Percentiles rank a stretch among this genome's conserved stretches.
phyloP scores from a whole-genome alignment of 1,284 basidiomycete genomes.

The Megacollybia platyphylla region DNA sequence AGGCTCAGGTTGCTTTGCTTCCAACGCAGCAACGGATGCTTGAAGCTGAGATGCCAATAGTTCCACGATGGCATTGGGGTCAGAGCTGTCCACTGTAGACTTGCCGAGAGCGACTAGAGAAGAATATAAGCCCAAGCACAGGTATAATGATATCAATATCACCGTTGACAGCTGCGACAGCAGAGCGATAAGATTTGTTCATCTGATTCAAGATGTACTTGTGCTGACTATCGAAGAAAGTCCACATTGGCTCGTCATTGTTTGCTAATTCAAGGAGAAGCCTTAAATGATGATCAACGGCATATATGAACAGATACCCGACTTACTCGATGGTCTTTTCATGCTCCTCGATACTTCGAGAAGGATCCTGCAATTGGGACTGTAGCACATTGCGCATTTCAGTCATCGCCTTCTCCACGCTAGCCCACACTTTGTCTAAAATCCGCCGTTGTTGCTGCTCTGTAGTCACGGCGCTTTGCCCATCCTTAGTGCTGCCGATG shows the following conservation, averaged over 20 bases:
- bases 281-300: constrained; percentile 24
- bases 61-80: constrained; percentile 24
- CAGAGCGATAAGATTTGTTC: constrained; percentile 50
- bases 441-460: constrained; percentile 83
- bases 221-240: constrained; percentile 91
- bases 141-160: constrained; percentile 10
- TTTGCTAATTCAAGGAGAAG: constrained; percentile 76
- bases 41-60: constrained; percentile 44
- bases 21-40: constrained; percentile 41
- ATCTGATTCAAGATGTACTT: constrained; percentile 75
- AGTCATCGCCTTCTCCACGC: constrained; percentile 89
- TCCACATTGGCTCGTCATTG: constrained; percentile 84
- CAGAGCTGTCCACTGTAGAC: constrained; percentile 18
- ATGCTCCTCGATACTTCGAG: constrained; percentile 80
- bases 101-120: constrained; percentile 30
- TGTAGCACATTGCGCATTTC: constrained; percentile 82
- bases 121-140: constrained; percentile 6
- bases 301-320: constrained; percentile 4
- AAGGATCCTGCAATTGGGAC: constrained; percentile 68
- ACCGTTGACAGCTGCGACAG: constrained; percentile 48
- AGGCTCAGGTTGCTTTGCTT: constrained; percentile 50
- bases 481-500: constrained; percentile 42
- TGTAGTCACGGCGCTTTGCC: constrained; percentile 32
- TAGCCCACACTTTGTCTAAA: constrained; percentile 93
- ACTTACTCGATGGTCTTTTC: constrained; percentile 94